Conservation (phyloP, 176 grass and related monocot species). For the Oryza glumipatula region DNA sequence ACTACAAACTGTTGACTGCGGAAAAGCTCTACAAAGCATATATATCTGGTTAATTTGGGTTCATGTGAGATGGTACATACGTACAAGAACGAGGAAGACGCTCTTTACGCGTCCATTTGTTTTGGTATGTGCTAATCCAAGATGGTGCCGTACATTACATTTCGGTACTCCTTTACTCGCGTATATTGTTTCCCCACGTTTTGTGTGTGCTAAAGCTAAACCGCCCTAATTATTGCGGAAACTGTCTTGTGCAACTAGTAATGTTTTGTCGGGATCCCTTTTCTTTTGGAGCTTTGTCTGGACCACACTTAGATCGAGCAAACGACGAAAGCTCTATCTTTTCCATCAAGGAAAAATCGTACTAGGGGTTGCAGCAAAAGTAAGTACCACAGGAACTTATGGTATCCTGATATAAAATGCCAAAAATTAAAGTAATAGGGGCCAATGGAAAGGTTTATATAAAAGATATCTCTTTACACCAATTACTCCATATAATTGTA, state of each 20-base stretch:
- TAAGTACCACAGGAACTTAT: too few relatives aligned
- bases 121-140: not conserved
- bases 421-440: too few relatives aligned
- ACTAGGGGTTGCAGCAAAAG: too few relatives aligned
- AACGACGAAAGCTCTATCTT: not conserved
- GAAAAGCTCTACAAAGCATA: not conserved
- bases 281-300: not conserved
- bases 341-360: too few relatives aligned
- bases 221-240: not conserved
- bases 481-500: too few relatives aligned
- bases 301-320: not conserved
- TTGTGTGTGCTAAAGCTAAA: slow-evolving; percentile 1
- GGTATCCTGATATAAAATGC: too few relatives aligned
- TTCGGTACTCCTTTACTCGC: not conserved
- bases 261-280: not conserved
- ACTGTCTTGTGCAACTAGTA: not conserved
- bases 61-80: not conserved
- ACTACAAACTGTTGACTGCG: not conserved
- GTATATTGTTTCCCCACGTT: not conserved
- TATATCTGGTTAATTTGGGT: not conserved
- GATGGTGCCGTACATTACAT: not conserved
- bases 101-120: not conserved
- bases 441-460: too few relatives aligned
- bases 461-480: too few relatives aligned
- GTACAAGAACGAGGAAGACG: not conserved